Percentiles rank a stretch among this genome's conserved stretches.
Conservation (phyloP, 176 grass and related monocot species). For the Triticum timopheevii region DNA sequence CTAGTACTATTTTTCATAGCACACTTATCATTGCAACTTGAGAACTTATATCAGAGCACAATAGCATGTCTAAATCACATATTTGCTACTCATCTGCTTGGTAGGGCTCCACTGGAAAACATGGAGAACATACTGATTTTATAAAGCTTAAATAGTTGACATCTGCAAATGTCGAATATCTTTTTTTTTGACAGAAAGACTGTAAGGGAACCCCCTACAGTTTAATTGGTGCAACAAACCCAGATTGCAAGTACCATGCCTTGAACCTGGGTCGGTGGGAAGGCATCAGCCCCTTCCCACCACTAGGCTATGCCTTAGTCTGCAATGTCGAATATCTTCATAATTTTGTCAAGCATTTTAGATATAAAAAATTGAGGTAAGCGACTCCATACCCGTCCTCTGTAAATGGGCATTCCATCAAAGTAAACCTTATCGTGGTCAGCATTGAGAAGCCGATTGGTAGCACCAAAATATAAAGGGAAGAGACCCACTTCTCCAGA, state of each 20-base stretch:
- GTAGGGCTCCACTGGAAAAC: neutral
- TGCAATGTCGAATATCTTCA: neutral
- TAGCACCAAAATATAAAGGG: conserved; percentile 80
- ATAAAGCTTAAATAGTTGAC: conserved; percentile 7
- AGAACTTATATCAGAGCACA: neutral
- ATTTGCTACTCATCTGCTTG: neutral
- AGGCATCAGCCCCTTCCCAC: too few relatives aligned
- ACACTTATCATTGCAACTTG: neutral
- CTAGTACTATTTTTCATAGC: neutral
- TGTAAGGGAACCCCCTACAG: too few relatives aligned
- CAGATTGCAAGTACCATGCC: too few relatives aligned
- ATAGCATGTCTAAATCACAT: neutral
- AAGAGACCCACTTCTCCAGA: conserved; percentile 89
- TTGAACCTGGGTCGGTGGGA: too few relatives aligned
- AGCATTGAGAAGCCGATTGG: conserved; percentile 67
- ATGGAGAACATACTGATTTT: conserved; percentile 2
- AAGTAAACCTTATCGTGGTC: conserved; percentile 95
- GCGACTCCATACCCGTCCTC: conserved; percentile 58
- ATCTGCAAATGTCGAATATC: neutral
- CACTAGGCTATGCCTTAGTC: too few relatives aligned
- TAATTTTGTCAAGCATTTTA: neutral
- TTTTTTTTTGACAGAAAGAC: too few relatives aligned
- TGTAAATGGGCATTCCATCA: conserved; percentile 92
- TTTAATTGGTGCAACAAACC: too few relatives aligned
- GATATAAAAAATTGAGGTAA: neutral